These are phyloP conservation scores for Salvia miltiorrhiza DNA, from an alignment of 257 asterid species.

Conservation along the genomic window DNA sequence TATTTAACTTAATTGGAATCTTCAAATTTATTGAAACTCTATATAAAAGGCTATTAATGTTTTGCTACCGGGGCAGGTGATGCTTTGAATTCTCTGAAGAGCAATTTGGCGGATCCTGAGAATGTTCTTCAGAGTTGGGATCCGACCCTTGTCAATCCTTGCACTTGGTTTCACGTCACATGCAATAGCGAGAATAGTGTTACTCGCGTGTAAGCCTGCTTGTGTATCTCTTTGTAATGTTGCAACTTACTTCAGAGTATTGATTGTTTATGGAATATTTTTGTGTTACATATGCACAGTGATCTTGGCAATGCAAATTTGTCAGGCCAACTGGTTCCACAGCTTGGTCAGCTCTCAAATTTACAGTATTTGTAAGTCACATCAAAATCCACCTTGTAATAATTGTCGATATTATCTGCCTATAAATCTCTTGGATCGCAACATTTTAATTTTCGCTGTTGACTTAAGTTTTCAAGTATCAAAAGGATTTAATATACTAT, in stretches of 20 bases:
- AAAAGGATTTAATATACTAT: background rate
- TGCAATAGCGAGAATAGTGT: slow-evolving; percentile 81
- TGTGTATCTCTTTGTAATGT: background rate
- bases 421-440: background rate
- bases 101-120: slow-evolving; percentile 77
- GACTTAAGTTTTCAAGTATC: background rate
- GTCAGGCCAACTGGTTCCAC: slow-evolving; percentile 76
- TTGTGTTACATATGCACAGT: slow-evolving; percentile 35
- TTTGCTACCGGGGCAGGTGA: slow-evolving; percentile 61
- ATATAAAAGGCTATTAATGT: background rate
- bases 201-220: slow-evolving; percentile 79
- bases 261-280: slow-evolving; percentile 11
- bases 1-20: background rate
- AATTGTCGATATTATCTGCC: background rate
- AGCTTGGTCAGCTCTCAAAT: slow-evolving; percentile 76
- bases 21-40: background rate
- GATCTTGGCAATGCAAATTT: slow-evolving; percentile 97
- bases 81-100: slow-evolving; percentile 84
- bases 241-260: slow-evolving; percentile 2
- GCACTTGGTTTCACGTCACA: slow-evolving; percentile 95
- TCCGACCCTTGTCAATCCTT: slow-evolving; percentile 88
- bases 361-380: slow-evolving; percentile 86
- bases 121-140: slow-evolving; percentile 97
- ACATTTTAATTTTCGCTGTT: background rate
- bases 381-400: background rate